These are phyloP conservation scores for Candida sakaeoensis DNA, from an alignment of 805 yeast genomes.

Conservation along the genomic window DNA sequence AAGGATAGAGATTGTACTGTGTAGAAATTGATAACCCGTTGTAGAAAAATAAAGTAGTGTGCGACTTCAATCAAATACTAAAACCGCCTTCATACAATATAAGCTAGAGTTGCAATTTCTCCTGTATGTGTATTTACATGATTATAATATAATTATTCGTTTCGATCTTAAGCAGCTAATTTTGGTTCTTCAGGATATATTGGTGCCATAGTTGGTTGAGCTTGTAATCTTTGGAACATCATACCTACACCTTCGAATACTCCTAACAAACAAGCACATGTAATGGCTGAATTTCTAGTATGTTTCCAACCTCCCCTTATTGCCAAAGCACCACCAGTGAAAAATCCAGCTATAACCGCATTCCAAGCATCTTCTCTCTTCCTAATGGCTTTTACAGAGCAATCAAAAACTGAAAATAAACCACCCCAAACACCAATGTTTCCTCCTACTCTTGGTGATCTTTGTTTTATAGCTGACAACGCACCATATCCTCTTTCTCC, in stretches of 20 bases:
- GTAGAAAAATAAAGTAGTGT: not conserved
- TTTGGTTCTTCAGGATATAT: conserved; percentile 37
- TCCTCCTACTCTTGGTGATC: conserved; percentile 99
- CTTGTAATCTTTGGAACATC: conserved; percentile 88
- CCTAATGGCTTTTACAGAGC: conserved; percentile 92
- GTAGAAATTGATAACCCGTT: not conserved
- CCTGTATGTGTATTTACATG: not conserved
- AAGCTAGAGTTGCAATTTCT: too few relatives aligned
- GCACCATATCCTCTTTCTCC: conserved; percentile 95
- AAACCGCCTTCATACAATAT: not conserved
- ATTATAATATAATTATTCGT: not conserved
- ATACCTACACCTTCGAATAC: conserved; percentile 98
- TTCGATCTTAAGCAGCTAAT: conserved; percentile 29
- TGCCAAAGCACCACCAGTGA: conserved; percentile 97
- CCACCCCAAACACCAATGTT: conserved; percentile 99
- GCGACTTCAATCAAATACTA: not conserved
- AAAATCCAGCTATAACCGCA: conserved; percentile 95
- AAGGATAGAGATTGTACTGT: not conserved
- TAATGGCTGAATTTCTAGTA: conserved; percentile 91
- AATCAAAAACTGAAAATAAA: conserved; percentile 89
- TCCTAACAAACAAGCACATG: conserved; percentile 95
- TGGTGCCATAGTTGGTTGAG: conserved; percentile 59
- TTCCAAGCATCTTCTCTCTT: conserved; percentile 98
- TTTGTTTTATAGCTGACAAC: conserved; percentile 82
- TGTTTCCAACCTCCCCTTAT: conserved; percentile 99